phyloP scores from a whole-genome alignment of 495 filamentous ascomycete genomes.

The Penicillium crystallinum region DNA sequence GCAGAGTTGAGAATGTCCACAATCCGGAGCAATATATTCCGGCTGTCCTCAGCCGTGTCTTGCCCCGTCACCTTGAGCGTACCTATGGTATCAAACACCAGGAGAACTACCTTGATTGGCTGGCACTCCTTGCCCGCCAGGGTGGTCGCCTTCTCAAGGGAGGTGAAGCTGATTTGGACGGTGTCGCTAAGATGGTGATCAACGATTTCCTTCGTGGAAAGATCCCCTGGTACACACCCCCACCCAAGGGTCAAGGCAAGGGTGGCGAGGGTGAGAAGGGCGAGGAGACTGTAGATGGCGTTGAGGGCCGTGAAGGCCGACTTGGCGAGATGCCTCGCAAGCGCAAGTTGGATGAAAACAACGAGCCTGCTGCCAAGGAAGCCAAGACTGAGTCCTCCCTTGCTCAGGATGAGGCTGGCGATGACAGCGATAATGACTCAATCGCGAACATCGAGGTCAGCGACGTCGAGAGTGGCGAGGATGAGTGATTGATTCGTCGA shows the following conservation, averaged over 20 bases:
- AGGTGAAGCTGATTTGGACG: slow-evolving; percentile 88
- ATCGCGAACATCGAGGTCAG: slow-evolving; percentile 42
- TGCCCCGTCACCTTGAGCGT: slow-evolving; percentile 81
- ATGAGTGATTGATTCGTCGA: slow-evolving; percentile 27
- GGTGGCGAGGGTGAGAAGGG: slow-evolving; percentile 50
- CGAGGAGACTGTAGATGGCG: slow-evolving; percentile 24
- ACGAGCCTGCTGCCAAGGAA: slow-evolving; percentile 23
- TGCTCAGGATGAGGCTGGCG: slow-evolving; percentile 33
- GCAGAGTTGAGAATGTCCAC: slow-evolving; percentile 90
- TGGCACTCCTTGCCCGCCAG: slow-evolving; percentile 83
- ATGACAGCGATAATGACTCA: slow-evolving; percentile 33
- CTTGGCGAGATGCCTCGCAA: slow-evolving; percentile 61
- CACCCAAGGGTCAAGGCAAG: slow-evolving; percentile 55
- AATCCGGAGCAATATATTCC: slow-evolving; percentile 94
- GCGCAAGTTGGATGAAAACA: slow-evolving; percentile 44
- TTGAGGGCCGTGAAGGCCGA: slow-evolving; percentile 54
- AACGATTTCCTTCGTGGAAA: slow-evolving; percentile 95
- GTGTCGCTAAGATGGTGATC: slow-evolving; percentile 90
- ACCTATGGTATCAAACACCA: slow-evolving; percentile 81
- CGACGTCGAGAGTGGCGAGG: slow-evolving; percentile 41
- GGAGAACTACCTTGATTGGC: slow-evolving; percentile 66
- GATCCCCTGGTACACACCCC: slow-evolving; percentile 89
- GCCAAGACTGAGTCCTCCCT: slow-evolving; percentile 22
- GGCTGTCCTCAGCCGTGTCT: slow-evolving; percentile 71
- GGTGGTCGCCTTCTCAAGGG: slow-evolving; percentile 79